A percentile compares a stretch with the other conserved stretches of the same genome.
These are phyloP conservation scores for Cutaneotrichosporon sp. DNA, from an alignment of 1,284 basidiomycete genomes.

Conservation along the genomic window DNA sequence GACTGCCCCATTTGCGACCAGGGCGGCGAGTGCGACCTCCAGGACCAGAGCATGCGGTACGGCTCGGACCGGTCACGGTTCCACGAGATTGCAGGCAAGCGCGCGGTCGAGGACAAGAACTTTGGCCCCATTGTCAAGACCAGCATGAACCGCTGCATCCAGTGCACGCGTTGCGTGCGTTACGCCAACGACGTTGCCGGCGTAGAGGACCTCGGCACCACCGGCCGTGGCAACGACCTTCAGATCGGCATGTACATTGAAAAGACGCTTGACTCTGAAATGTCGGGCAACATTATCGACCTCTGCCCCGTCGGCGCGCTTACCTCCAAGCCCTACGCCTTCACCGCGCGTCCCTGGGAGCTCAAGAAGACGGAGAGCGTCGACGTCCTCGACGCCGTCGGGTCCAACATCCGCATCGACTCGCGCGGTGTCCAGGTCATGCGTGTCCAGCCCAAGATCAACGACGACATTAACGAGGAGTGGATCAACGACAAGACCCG, in stretches of 20 bases:
- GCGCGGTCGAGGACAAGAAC: conserved; percentile 97
- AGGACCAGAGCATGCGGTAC: conserved; percentile 99
- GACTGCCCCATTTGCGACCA: conserved; percentile 99
- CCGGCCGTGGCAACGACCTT: conserved; percentile 95
- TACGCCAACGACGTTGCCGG: conserved; percentile 99
- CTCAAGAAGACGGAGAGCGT: conserved; percentile 96
- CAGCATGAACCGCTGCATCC: conserved; percentile 98
- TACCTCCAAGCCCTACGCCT: conserved; percentile 96
- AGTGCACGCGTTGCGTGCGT: conserved; percentile 97
- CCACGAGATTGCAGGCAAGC: conserved; percentile 97
- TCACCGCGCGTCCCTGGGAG: conserved; percentile 97
- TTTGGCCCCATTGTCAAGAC: conserved; percentile 97
- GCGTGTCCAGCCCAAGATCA: conserved; percentile 91
- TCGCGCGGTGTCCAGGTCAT: conserved; percentile 94
- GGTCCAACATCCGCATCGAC: conserved; percentile 95
- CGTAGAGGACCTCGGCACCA: conserved; percentile 94
- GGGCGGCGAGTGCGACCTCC: conserved; percentile 96
- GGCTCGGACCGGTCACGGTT: conserved; percentile 94
- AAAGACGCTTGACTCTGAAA: conserved; percentile 94
- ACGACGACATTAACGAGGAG: conserved; percentile 99
- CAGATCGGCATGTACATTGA: conserved; percentile 99
- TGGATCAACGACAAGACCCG: conserved; percentile 99
- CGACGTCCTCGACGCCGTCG: conserved; percentile 97
- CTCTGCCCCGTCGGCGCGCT: conserved; percentile 93
- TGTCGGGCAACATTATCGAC: conserved; percentile 96